Base-by-base conservation (phyloP, 495 filamentous ascomycete genomes). In the Daldinia bambusicola region DNA sequence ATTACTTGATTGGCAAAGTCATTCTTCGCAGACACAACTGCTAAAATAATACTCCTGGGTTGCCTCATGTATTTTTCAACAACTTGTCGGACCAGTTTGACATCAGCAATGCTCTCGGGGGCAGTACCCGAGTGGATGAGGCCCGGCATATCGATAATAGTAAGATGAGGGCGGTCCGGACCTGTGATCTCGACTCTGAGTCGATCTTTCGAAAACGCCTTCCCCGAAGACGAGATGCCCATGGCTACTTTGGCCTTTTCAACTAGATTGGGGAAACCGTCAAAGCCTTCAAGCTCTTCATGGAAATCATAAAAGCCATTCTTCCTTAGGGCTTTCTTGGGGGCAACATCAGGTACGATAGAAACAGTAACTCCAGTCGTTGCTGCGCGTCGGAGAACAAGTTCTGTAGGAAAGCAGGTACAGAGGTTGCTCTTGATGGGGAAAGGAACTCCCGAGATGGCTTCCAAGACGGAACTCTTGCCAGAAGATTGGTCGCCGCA, bases 391-490 rank as follows among this genome's bases (percentile, higher is more conserved):
- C 87, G 84, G 16, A 89, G 81, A 3, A 86, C 76, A 8, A 89
- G 70, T 71, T 89, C 85, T 0, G 84, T 88, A 2, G 86, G 80
- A 63, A 86, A 88, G 34, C 85, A 77, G 0, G 87, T 88, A 69
- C 84, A 86, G 0, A 86, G 63, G 41, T 74, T 84, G 43, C 79
- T 81, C 59, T 82, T 82, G 6, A 75, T 74, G 1, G 86, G 86
- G 60, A 91, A 89, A 0, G 80, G 77, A 14, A 90, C 80, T 5
- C 87, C 84, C 0, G 87, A 89, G 14, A 91, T 84, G 9, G 86
- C 87, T 60, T 90, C 87, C 0, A 91, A 81, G 2, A 91, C 89
- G 0, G 88, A 90, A 72, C 86, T 88, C 66, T 89, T 89, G 10
- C 88, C 88, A 14, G 82, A 79, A 0, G 84, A 88, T 63, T 89